Percentiles rank a stretch among this genome's conserved stretches.
Conservation (phyloP, 352 stramenopile species). For the Pythium apleroticum region DNA sequence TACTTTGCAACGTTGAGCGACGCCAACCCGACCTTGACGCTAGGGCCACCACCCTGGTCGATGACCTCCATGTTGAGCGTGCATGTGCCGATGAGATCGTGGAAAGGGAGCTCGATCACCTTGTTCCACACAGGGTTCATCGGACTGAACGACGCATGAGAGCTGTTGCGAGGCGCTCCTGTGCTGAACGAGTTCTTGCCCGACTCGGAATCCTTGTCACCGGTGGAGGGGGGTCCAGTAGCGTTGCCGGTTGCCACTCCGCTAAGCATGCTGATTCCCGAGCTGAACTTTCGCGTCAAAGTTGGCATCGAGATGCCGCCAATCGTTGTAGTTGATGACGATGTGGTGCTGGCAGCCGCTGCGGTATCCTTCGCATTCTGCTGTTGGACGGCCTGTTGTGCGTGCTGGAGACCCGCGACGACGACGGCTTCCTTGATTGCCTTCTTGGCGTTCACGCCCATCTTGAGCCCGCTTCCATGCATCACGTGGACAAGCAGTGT, state of each 20-base stretch:
- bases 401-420: slow-evolving; percentile 54
- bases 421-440: slow-evolving; percentile 67
- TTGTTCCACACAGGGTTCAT: slow-evolving; percentile 85
- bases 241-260: slow-evolving; percentile 20
- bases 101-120: slow-evolving; percentile 73
- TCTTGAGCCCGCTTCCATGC: slow-evolving; percentile 79
- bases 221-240: slow-evolving; percentile 14
- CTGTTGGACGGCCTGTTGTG: slow-evolving; percentile 48
- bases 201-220: slow-evolving; percentile 24
- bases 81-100: slow-evolving; percentile 72
- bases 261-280: slow-evolving; percentile 56
- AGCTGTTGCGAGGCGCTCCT: slow-evolving; percentile 51
- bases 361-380: slow-evolving; percentile 20
- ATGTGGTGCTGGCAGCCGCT: slow-evolving; percentile 8
- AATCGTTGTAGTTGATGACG: slow-evolving; percentile 35
- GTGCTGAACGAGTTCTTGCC: slow-evolving; percentile 48
- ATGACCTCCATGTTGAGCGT: slow-evolving; percentile 75
- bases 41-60: slow-evolving; percentile 43
- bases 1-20: slow-evolving; percentile 84
- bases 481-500: slow-evolving; percentile 75
- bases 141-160: slow-evolving; percentile 55
- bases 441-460: slow-evolving; percentile 66
- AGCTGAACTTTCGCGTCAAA: slow-evolving; percentile 74
- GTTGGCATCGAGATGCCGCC: slow-evolving; percentile 67
- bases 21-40: slow-evolving; percentile 59